Evolutionary conservation across 2,329 filamentous ascomycete genomes (phyloP), one percentile per base, ranked within the genome.

Genomic region (Orbilia javanica): DNA sequence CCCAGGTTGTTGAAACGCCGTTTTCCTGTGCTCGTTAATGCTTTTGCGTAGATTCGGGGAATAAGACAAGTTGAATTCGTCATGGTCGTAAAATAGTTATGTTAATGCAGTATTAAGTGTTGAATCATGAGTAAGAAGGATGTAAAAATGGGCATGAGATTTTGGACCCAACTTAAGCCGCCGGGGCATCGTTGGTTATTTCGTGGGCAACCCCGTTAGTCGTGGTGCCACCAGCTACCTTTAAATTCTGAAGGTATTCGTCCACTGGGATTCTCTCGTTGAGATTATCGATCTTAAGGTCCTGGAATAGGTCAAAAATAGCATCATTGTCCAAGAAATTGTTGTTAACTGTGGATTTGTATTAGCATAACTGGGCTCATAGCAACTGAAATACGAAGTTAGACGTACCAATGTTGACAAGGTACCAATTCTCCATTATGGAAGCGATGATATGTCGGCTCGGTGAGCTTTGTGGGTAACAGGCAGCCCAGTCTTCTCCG

Each of bases 341-440:
- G 83, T 99, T 99, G 86, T 99, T 94, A 29, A 99, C 96, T 94
- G 80, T 11, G 52, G 53, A 18, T 34, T 18, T 39, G n/a, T 11
- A 66, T 83, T 77, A 84, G 83, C 79, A 75, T 63, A 15, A 15
- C 46, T 55, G 2, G 10, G 2, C 29, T 74, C 79, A 34, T 52
- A 46, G 36, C 20, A 67, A 15, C 4, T 20, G 8, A 44, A 62
- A 22, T 3, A 4, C 39, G 22, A 34, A 44, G 57, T 50, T 57
- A n/a, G n/a, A 84, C 90, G 86, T 87, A 94, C 93, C 93, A 82
- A 99, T 97, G 83, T 99, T 99, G 81, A 99, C 89, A 74, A 99
- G 87, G 83, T 94, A 95, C 94, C 95, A 99, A 65, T 90, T 90
- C 78, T 95, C 90, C 89, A 97, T 96, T 79, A 98, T 87, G 67